phyloP scores from a whole-genome alignment of 208 protist genomes.

The Trichomonas vaginalis region DNA sequence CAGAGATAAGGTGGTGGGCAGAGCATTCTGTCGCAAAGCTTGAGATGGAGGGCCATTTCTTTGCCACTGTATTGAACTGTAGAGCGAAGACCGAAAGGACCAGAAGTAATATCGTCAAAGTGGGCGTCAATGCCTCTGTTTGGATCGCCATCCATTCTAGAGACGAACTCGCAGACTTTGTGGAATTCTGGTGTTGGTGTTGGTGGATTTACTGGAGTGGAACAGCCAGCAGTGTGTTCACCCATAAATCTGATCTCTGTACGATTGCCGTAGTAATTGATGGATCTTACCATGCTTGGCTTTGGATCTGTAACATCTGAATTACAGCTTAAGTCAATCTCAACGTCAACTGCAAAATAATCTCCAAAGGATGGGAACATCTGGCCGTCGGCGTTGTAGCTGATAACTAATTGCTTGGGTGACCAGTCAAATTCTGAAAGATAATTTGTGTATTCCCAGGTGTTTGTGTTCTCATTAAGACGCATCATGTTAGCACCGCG shows the following conservation, averaged over 20 bases:
- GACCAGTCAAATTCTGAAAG: not conserved
- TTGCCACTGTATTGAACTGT: not conserved
- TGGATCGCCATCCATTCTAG: not conserved
- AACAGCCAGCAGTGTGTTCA: not conserved
- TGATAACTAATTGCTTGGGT: not conserved
- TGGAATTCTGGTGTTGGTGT: not conserved
- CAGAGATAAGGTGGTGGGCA: not conserved
- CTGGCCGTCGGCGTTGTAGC: not conserved
- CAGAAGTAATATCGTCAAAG: not conserved
- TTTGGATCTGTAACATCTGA: not conserved
- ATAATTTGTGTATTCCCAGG: not conserved
- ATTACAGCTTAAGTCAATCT: not conserved
- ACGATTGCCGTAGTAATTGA: not conserved
- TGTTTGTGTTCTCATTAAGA: not conserved
- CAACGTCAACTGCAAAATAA: not conserved
- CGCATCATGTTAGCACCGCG: not conserved
- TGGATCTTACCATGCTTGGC: not conserved
- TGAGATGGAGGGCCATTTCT: not conserved
- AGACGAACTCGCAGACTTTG: not conserved
- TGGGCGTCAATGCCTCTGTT: not conserved
- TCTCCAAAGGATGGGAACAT: not conserved
- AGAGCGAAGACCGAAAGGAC: not conserved
- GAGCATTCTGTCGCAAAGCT: not conserved
- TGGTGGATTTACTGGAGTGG: not conserved
- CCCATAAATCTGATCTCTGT: not conserved